Percentiles rank a stretch among this genome's conserved stretches.
Conservation (phyloP, 768 basidiomycete species). For the Mycena epipterygia region DNA sequence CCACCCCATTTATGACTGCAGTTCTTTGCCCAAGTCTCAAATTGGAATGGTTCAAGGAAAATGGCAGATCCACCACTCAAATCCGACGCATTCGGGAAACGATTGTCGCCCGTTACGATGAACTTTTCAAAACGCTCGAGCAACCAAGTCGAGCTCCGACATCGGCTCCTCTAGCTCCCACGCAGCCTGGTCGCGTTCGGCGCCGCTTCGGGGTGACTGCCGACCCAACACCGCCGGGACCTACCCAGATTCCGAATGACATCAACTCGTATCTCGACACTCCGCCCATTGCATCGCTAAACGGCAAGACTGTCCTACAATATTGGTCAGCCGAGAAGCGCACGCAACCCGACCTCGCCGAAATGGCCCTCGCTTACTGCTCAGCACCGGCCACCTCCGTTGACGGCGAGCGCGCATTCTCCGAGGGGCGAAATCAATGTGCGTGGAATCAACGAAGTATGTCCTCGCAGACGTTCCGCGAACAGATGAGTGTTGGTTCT, state of each 20-base stretch:
- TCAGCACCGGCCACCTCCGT: conserved; percentile 28
- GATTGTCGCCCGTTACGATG: background rate
- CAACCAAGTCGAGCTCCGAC: background rate
- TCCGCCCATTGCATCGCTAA: background rate
- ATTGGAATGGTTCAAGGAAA: background rate
- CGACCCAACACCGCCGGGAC: background rate
- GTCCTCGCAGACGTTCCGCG: conserved; percentile 33
- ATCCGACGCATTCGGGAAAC: conserved; percentile 9
- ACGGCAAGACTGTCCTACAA: conserved; percentile 19
- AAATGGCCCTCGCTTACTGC: conserved; percentile 24
- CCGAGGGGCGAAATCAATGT: conserved; percentile 29
- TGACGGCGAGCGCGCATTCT: conserved; percentile 28
- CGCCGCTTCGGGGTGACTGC: background rate
- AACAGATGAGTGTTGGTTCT: conserved; percentile 30
- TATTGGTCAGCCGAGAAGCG: conserved; percentile 14
- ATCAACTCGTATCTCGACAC: conserved; percentile 13
- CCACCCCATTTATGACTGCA: background rate
- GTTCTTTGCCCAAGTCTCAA: conserved; percentile 12
- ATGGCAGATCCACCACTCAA: background rate
- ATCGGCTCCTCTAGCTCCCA: background rate
- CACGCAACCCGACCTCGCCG: conserved; percentile 14
- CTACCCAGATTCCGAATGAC: conserved; percentile 6
- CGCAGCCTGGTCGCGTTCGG: background rate
- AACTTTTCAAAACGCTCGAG: conserved; percentile 10
- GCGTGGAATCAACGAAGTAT: conserved; percentile 30